Evolutionary conservation across 768 basidiomycete genomes (phyloP).

Genomic region (Podaxis sp.): DNA sequence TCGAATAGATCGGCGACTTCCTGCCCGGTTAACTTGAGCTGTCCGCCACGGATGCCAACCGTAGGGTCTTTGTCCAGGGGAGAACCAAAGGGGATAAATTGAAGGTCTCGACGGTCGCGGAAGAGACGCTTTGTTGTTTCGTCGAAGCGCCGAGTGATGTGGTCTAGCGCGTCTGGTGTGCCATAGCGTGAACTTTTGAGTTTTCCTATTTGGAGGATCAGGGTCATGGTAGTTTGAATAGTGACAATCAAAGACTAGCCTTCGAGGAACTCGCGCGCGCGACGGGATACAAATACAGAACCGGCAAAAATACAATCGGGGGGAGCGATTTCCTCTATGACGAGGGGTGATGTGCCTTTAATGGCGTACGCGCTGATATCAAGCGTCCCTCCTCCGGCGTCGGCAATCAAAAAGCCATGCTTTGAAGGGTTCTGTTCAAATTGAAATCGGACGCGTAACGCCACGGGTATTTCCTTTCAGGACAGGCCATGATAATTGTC

Average conservation of each 20-base stretch:
- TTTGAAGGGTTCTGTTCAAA: conserved; percentile 60
- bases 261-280: conserved; percentile 71
- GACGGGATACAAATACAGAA: conserved; percentile 77
- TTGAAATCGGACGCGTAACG: conserved; percentile 5
- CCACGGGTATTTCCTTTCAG: background rate
- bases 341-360: conserved; percentile 63
- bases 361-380: conserved; percentile 83
- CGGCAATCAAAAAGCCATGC: conserved; percentile 77
- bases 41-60: conserved; percentile 73
- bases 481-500: background rate
- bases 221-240: conserved; percentile 10
- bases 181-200: conserved; percentile 74
- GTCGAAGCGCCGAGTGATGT: conserved; percentile 78
- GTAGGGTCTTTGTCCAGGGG: conserved; percentile 70
- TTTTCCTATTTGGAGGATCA: conserved; percentile 49
- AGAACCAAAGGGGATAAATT: conserved; percentile 76
- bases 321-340: conserved; percentile 82
- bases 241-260: conserved; percentile 36
- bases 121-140: conserved; percentile 83
- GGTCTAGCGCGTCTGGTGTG: conserved; percentile 67
- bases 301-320: conserved; percentile 87
- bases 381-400: conserved; percentile 80
- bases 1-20: conserved; percentile 76
- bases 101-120: conserved; percentile 62
- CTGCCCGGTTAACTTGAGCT: conserved; percentile 70